Base-by-base conservation (phyloP, 495 filamentous ascomycete genomes). In the Venustampulla echinocandica region DNA sequence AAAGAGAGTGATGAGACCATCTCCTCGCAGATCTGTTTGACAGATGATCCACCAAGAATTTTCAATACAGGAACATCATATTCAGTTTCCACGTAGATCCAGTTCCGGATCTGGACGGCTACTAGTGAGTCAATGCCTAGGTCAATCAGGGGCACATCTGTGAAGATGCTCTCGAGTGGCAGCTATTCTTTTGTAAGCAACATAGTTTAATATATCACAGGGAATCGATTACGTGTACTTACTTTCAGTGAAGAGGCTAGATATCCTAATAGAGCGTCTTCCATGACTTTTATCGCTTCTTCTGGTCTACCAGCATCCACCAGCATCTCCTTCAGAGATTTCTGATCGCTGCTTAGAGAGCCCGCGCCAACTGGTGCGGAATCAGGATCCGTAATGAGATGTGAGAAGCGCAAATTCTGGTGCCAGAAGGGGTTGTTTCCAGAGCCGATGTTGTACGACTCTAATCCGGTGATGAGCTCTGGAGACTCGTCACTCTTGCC, bases 41-140 rank as follows among this genome's bases (percentile, higher is more conserved):
- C 27, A 7, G 27, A 7, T 7, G 27, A 7, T 30, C n/a, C 7
- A 7, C 27, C 27, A 7, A 30, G 27, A n/a, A 30, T 30, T n/a
- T 30, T 30, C 7, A 30, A 30, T 7, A 30, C n/a, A 7, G 27
- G 27, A n/a, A 30, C 7, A 30, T 30, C 27, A 7, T 7, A 7
- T 30, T 30, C n/a, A 7, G n/a, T 30, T 30, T 30, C 27, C 27
- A 7, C n/a, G 7, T 7, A 30, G 24, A 68, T 44, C 50, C 56
- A 66, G 5, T 45, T 52, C 30, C 60, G 49, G 27, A 67, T 57
- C 41, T 69, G 64, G n/a, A 52, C 48, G 2, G 56, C 63, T 35
- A 69, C 41, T 54, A 67, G 61, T 32, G 52, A 59, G 35, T 69
- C 64, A 41, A 68, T 37, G 15, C 62, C 61, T 7, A 30, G 27